Conservation (phyloP, 192 early-diverging fungal species). For the Allomyces javanicus region DNA sequence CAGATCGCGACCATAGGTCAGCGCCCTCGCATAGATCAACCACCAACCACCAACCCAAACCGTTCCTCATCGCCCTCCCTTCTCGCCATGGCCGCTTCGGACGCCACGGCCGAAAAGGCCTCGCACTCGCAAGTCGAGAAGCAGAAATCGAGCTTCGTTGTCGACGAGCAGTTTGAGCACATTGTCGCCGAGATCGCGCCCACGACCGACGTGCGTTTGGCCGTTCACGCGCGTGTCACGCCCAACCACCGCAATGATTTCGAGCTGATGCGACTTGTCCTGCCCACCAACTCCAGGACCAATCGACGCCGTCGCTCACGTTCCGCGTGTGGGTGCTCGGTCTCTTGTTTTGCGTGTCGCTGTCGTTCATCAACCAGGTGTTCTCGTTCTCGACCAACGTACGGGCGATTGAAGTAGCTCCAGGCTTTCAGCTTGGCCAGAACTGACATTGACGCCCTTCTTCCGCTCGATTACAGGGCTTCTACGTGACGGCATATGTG, state of each 20-base stretch:
- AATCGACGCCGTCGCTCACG: slow-evolving; percentile 40
- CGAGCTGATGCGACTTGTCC: slow-evolving; percentile 8
- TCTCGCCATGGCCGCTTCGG: too few species aligned
- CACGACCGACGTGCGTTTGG: not conserved
- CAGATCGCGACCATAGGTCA: too few species aligned
- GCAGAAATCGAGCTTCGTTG: not conserved
- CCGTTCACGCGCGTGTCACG: too few species aligned
- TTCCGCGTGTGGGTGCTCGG: slow-evolving; percentile 57
- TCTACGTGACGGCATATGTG: slow-evolving; percentile 9
- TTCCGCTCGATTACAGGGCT: too few species aligned
- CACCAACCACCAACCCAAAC: too few species aligned
- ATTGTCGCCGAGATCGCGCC: not conserved
- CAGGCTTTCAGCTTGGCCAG: too few species aligned
- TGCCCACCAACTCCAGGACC: slow-evolving; percentile 39
- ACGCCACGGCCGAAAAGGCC: too few species aligned
- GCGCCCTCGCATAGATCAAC: too few species aligned
- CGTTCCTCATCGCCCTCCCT: too few species aligned
- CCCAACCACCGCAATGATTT: not conserved
- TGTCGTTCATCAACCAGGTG: not conserved
- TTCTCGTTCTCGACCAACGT: not conserved
- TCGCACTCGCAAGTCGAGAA: not conserved
- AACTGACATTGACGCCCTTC: too few species aligned
- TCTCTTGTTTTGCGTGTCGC: slow-evolving; percentile 31
- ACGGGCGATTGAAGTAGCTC: too few species aligned
- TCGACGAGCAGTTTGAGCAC: not conserved